phyloP scores from a whole-genome alignment of 164 flowering plant genomes.

The Vitis rotundifolia region DNA sequence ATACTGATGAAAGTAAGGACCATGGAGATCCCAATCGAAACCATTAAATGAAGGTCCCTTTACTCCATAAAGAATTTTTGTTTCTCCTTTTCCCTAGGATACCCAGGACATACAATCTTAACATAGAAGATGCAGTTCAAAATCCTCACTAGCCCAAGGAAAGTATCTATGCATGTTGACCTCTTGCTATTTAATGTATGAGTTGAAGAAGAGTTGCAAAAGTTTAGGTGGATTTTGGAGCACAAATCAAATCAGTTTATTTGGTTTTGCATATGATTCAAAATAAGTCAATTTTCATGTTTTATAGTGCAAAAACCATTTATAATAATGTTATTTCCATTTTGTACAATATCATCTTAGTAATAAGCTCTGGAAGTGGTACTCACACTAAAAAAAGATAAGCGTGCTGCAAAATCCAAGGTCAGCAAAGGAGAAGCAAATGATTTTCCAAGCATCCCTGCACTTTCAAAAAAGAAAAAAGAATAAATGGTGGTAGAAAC shows the following conservation, averaged over 20 bases:
- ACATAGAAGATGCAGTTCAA: no score
- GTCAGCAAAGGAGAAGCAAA: slow-evolving; percentile 34
- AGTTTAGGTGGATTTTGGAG: neutral
- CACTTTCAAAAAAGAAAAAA: neutral
- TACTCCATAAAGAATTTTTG: no score
- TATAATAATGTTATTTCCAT: neutral
- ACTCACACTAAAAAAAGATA: slow-evolving; percentile 33
- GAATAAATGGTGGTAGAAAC: no score
- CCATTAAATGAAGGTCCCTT: no score
- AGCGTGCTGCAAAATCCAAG: slow-evolving; percentile 20
- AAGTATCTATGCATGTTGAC: no score
- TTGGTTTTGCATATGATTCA: neutral
- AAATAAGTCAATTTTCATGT: neutral
- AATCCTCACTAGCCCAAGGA: no score
- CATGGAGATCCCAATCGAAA: no score
- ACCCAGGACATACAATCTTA: no score
- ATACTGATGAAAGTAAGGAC: no score
- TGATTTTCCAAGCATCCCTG: slow-evolving; percentile 44
- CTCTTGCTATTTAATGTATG: no score
- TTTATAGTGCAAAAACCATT: neutral
- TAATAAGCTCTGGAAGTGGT: neutral
- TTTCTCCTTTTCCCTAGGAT: no score
- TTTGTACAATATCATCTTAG: neutral
- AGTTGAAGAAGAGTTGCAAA: neutral
- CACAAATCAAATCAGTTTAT: neutral